Percentiles rank a stretch among this genome's conserved stretches.
phyloP scores from a whole-genome alignment of 2,329 filamentous ascomycete genomes.

The Curvularia eragrostidis region DNA sequence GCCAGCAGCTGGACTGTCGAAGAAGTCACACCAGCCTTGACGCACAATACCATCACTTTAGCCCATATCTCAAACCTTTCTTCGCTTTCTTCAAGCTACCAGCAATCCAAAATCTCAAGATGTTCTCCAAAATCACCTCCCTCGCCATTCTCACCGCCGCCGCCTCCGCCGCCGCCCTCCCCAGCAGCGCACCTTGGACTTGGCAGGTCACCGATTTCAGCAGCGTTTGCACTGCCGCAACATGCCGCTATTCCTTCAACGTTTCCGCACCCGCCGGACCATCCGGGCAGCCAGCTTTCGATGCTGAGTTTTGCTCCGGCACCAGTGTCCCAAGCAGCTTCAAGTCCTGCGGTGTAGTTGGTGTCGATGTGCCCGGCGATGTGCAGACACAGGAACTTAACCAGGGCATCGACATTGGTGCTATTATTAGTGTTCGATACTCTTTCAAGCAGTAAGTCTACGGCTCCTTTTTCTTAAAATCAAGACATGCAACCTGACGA shows the following conservation, averaged over 20 bases:
- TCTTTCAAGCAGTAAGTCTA: constrained; percentile 24
- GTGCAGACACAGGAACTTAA: constrained; percentile 24
- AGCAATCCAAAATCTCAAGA: constrained; percentile 1
- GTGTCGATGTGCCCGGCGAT: constrained; percentile 19
- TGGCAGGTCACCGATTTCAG: constrained; percentile 28
- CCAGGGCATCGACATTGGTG: constrained; percentile 15
- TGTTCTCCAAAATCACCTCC: constrained; percentile 21
- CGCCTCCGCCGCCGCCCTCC: constrained; percentile 11
- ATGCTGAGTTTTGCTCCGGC: constrained; percentile 21
- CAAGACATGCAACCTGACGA: background rate
- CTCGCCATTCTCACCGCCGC: constrained; percentile 19
- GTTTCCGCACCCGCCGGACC: constrained; percentile 23
- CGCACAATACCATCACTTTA: background rate
- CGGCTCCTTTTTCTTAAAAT: too few species aligned
- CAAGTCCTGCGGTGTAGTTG: constrained; percentile 23
- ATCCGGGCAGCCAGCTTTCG: constrained; percentile 22
- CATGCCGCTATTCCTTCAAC: constrained; percentile 30
- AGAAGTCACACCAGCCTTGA: background rate
- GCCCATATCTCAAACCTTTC: background rate
- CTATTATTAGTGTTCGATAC: constrained; percentile 21
- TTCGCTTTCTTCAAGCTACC: background rate
- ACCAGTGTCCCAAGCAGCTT: constrained; percentile 22
- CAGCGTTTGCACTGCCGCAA: constrained; percentile 30
- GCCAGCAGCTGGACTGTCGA: background rate
- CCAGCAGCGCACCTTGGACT: constrained; percentile 14